Evolutionary conservation across 352 stramenopile species (phyloP), one percentile per base, ranked within the genome.

Genomic region (Globisporangium megalacanthum): DNA sequence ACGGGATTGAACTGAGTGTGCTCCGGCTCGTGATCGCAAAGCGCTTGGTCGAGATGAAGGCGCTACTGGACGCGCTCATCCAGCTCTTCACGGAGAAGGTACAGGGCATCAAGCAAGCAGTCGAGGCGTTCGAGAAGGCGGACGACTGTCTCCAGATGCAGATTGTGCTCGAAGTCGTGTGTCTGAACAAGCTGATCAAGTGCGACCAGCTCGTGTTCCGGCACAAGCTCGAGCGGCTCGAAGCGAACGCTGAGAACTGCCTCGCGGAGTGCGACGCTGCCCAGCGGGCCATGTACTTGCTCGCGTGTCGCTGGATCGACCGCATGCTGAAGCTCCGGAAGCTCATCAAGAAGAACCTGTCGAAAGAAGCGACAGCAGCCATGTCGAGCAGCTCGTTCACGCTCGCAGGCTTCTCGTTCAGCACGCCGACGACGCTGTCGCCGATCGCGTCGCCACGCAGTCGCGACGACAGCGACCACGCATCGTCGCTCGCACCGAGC

Each of bases 261-360:
- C 69, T 89, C 42, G 69, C 61, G 0, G 61, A 73, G 15, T 84
- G 70, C 17, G 79, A 89, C 58, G 60, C 62, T 0, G 73, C 66
- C 2, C 81, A 90, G 22, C 78, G 79, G 0, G 64, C 66, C 10
- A 44, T 92, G 35, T 92, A 92, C 58, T 65, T 85, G 39, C 58
- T 84, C 39, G 68, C 72, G n/a, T 92, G 83, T 53, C 71, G 73
- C 22, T 92, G 83, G 83, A 86, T 92, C 19, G 74, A 79, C 14
- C 82, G 71, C 52, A 84, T 90, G 62, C 65, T 89, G 15, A 80
- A 88, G 37, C 75, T 93, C 49, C 79, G 78, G 25, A 83, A 86
- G 20, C 48, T 83, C 20, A 89, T 91, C 51, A 84, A 84, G 41
- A 72, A 74, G 19, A 73, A 79, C 52, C 46, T 92, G 31, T 72